Evolutionary conservation across 106 monocot genomes (phyloP).

Genomic region (Apostasia ramifera): DNA sequence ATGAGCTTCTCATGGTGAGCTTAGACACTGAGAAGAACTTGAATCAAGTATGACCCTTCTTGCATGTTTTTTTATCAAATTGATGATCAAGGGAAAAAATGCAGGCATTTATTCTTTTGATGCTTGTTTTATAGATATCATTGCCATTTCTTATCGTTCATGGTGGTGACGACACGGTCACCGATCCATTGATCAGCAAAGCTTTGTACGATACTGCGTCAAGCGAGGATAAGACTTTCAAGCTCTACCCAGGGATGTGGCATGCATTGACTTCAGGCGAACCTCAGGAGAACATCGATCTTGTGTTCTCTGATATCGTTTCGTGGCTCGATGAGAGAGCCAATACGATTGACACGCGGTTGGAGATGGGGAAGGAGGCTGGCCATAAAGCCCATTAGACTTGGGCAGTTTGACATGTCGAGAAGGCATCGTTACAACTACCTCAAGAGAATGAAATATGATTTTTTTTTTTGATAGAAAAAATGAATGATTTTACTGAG

Average conservation of each 20-base stretch:
- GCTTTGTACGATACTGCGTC: slow-evolving; percentile 22
- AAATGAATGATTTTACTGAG: no score
- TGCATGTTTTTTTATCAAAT: no score
- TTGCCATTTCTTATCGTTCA: slow-evolving; percentile 37
- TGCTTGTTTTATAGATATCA: slow-evolving; percentile 11
- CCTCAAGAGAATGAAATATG: no score
- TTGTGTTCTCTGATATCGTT: slow-evolving; percentile 49
- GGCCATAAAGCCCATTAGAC: not conserved
- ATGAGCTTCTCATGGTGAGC: slow-evolving; percentile 30
- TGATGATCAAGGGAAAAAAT: no score
- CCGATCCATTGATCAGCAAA: slow-evolving; percentile 31
- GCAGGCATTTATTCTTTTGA: no score
- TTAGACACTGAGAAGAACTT: slow-evolving; percentile 39
- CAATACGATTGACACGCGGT: not conserved
- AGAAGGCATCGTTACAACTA: no score
- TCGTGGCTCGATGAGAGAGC: slow-evolving; percentile 34
- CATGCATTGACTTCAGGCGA: slow-evolving; percentile 45
- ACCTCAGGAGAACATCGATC: slow-evolving; percentile 34
- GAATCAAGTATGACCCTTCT: slow-evolving; percentile 5
- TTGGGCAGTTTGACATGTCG: no score
- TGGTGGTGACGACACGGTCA: slow-evolving; percentile 38
- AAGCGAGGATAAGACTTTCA: slow-evolving; percentile 36
- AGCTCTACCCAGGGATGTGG: slow-evolving; percentile 48
- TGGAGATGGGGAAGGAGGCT: slow-evolving; percentile 1
- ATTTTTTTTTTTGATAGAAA: no score